Conservation (phyloP, 495 filamentous ascomycete species). For the Elasticomyces elasticus region DNA sequence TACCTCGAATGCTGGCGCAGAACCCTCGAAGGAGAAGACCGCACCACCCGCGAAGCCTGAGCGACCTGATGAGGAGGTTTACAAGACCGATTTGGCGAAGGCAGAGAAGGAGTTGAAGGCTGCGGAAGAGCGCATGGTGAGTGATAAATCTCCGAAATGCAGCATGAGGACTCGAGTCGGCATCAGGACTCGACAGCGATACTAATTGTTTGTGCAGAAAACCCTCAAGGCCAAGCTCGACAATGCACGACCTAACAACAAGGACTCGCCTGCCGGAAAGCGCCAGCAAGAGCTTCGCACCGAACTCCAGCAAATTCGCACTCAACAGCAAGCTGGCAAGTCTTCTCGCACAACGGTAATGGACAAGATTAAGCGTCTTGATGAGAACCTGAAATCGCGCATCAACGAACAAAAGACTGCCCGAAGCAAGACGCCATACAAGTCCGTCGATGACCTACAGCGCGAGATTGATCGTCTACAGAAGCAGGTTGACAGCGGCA, state of each 20-base stretch:
- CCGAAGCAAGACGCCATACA: conserved; percentile 65
- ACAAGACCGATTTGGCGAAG: conserved; percentile 60
- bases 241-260: conserved; percentile 61
- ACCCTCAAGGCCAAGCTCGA: conserved; percentile 78
- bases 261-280: conserved; percentile 61
- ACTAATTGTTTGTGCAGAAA: conserved; percentile 44
- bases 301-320: conserved; percentile 60
- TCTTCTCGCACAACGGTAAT: conserved; percentile 58
- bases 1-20: neutral
- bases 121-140: conserved; percentile 64
- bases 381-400: conserved; percentile 68
- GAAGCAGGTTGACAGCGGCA: conserved; percentile 71
- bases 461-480: conserved; percentile 68
- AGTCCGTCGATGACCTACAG: conserved; percentile 79
- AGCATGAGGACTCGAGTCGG: neutral
- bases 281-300: conserved; percentile 70
- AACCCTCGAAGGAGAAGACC: conserved; percentile 16
- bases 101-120: conserved; percentile 75
- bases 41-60: conserved; percentile 35
- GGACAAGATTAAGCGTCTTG: conserved; percentile 78
- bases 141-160: too few species aligned
- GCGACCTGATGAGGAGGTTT: conserved; percentile 61
- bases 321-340: conserved; percentile 79
- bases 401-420: conserved; percentile 78
- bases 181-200: neutral